These are phyloP conservation scores for Acidomyces sp. DNA, from an alignment of 495 filamentous ascomycete species.

Conservation along the genomic window DNA sequence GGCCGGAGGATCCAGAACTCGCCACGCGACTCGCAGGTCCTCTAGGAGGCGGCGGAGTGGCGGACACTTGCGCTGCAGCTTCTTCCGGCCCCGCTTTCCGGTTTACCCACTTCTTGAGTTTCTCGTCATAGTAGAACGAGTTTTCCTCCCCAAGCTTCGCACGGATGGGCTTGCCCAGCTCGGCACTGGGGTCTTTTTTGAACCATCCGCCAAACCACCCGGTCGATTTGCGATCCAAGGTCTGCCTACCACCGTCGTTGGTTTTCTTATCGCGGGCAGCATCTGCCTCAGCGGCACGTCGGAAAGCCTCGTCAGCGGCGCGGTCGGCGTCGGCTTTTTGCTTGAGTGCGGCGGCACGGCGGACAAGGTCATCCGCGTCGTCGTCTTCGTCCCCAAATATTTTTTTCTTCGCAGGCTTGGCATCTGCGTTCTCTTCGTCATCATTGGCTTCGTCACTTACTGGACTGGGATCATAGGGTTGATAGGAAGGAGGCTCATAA, in stretches of 20 bases:
- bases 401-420: constrained; percentile 52
- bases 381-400: constrained; percentile 72
- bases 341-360: constrained; percentile 41
- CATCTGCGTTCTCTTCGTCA: constrained; percentile 26
- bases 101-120: constrained; percentile 95
- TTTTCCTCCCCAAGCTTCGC: constrained; percentile 93
- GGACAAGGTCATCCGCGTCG: constrained; percentile 44
- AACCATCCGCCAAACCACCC: constrained; percentile 70
- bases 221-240: constrained; percentile 10
- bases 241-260: constrained; percentile 15
- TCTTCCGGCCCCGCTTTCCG: constrained; percentile 56
- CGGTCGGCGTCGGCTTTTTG: constrained; percentile 35
- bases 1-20: constrained; percentile 8
- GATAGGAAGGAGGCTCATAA: constrained; percentile 29
- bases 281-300: constrained; percentile 75
- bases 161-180: constrained; percentile 54
- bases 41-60: constrained; percentile 35
- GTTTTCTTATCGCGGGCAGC: constrained; percentile 20
- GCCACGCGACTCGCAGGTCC: constrained; percentile 20
- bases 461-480: constrained; percentile 36
- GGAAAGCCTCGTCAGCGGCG: constrained; percentile 62
- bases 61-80: constrained; percentile 22
- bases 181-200: constrained; percentile 49
- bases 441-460: constrained; percentile 25
- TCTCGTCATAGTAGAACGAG: constrained; percentile 85